These are phyloP conservation scores for Talaromyces sp. DNA, from an alignment of 2,329 filamentous ascomycete species.

Conservation along the genomic window DNA sequence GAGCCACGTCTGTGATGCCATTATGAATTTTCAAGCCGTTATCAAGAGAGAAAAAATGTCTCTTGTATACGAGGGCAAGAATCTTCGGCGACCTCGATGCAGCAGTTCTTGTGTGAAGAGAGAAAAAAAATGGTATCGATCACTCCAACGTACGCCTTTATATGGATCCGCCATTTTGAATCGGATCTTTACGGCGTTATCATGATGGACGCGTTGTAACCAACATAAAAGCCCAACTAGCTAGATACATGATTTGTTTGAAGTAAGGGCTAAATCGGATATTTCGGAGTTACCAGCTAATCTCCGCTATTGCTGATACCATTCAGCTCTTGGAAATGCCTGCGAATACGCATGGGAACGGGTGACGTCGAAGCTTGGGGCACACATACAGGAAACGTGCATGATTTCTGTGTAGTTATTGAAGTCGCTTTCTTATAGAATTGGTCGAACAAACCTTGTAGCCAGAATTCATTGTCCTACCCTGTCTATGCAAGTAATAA, in stretches of 20 bases:
- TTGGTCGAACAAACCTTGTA: neutral
- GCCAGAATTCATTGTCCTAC: constrained; percentile 1
- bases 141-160: neutral
- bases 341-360: neutral
- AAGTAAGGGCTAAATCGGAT: neutral
- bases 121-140: neutral
- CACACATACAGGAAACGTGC: no score
- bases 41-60: neutral
- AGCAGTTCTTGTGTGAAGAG: neutral
- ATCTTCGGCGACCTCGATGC: no score
- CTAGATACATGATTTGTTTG: neutral
- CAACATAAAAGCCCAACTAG: neutral
- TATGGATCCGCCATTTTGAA: neutral
- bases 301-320: neutral
- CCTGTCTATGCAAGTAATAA: constrained; percentile 9
- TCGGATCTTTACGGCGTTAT: neutral
- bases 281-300: neutral
- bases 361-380: neutral
- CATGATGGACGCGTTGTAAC: neutral
- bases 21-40: neutral
- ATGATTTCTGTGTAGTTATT: no score
- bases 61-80: neutral
- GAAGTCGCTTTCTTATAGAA: no score
- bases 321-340: neutral
- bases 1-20: constrained; percentile 22